These are phyloP conservation scores for Cercophora samala DNA, from an alignment of 495 filamentous ascomycete species.

Conservation along the genomic window DNA sequence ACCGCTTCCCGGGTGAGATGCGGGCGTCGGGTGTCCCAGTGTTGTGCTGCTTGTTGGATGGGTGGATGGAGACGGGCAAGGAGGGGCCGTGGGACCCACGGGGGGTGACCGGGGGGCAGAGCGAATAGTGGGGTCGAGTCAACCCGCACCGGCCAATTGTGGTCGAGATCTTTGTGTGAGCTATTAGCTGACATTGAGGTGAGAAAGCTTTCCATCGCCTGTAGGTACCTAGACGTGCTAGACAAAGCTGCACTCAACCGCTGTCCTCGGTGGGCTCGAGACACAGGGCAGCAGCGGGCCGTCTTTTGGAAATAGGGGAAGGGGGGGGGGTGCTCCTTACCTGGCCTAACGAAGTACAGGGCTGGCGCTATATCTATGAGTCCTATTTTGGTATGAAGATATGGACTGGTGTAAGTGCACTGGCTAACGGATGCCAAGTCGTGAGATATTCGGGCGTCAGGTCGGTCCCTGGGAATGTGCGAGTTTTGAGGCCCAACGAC, in stretches of 20 bases:
- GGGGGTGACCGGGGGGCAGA: constrained; percentile 8
- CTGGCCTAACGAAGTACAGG: neutral
- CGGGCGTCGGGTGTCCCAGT: too few relatives aligned
- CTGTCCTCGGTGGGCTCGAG: too few relatives aligned
- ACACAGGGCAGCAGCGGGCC: too few relatives aligned
- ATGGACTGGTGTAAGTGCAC: neutral
- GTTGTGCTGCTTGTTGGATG: too few relatives aligned
- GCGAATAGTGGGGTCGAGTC: constrained; percentile 4
- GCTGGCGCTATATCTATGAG: neutral
- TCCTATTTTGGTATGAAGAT: neutral
- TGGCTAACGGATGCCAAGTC: neutral
- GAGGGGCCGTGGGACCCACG: constrained; percentile 14
- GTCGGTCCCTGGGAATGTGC: neutral
- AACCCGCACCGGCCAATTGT: constrained; percentile 8
- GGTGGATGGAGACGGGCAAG: constrained; percentile 1
- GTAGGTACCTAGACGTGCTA: too few relatives aligned
- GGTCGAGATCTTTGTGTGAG: neutral
- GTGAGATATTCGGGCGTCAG: neutral
- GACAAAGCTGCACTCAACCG: neutral
- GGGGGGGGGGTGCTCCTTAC: neutral
- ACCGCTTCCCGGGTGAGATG: constrained; percentile 12
- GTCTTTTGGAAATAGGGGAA: too few relatives aligned
- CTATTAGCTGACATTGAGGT: neutral
- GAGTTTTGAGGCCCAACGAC: neutral
- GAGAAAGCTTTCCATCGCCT: neutral